phyloP scores from a whole-genome alignment of 2,329 filamentous ascomycete genomes.

The Colletotrichum sp. region DNA sequence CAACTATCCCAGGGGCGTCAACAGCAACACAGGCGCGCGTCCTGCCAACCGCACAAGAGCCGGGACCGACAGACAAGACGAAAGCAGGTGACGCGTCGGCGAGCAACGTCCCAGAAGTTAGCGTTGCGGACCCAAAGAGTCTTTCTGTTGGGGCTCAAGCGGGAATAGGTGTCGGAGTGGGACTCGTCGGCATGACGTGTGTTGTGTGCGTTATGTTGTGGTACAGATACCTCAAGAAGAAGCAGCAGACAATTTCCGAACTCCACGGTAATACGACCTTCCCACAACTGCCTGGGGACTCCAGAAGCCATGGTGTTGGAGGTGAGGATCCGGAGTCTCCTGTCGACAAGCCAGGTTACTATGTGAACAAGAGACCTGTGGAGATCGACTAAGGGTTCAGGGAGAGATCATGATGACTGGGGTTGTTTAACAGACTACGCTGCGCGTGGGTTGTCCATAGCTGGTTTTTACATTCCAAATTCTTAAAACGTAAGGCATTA shows the following conservation, averaged over 20 bases:
- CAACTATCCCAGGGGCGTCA: accelerated
- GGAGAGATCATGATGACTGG: accelerated
- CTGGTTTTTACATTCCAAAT: accelerated
- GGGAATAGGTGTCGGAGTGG: background rate
- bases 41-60: background rate
- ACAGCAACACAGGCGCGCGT: accelerated
- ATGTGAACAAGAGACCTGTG: background rate
- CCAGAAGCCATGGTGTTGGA: background rate
- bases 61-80: background rate
- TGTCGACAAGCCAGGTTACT: background rate
- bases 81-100: background rate
- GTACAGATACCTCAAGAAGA: background rate
- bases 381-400: background rate
- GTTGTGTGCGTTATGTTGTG: background rate
- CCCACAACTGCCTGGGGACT: background rate
- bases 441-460: accelerated
- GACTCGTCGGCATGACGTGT: background rate
- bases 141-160: background rate
- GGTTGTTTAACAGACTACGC: background rate
- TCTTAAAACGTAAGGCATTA: accelerated
- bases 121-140: background rate
- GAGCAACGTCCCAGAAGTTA: background rate
- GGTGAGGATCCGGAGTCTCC: background rate
- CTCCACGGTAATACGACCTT: background rate
- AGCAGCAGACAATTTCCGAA: background rate